Evolutionary conservation across 768 basidiomycete species (phyloP).

Genomic region (Suillus ampliporus): DNA sequence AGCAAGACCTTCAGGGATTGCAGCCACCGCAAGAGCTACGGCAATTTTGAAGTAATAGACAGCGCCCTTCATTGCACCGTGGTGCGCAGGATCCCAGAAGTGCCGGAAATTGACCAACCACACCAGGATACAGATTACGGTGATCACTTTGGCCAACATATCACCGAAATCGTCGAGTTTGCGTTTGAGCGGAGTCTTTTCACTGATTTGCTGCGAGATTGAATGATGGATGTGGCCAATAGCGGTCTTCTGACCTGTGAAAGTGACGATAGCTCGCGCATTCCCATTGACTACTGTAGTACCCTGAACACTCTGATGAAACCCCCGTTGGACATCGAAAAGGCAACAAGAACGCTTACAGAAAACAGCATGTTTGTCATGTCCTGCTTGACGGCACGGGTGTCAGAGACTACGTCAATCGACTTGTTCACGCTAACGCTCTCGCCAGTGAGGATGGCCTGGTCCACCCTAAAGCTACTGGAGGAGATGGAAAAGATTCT

Average conservation of each 20-base stretch:
- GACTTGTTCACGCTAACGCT: constrained; percentile 88
- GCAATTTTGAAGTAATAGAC: constrained; percentile 99
- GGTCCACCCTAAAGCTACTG: constrained; percentile 93
- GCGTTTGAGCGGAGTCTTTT: constrained; percentile 96
- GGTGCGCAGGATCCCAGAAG: constrained; percentile 95
- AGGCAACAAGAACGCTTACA: constrained; percentile 47
- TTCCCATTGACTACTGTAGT: constrained; percentile 96
- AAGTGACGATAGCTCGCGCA: constrained; percentile 85
- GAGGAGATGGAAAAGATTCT: constrained; percentile 88
- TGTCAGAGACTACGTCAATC: constrained; percentile 67
- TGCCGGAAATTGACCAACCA: constrained; percentile 98
- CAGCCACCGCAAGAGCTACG: constrained; percentile 97
- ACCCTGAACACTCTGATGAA: constrained; percentile 56
- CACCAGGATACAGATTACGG: constrained; percentile 95
- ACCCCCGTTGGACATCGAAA: background rate
- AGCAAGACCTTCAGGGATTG: constrained; percentile 98
- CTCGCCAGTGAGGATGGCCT: constrained; percentile 97
- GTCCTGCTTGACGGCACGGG: constrained; percentile 92
- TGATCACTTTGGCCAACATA: constrained; percentile 96
- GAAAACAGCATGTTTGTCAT: constrained; percentile 98
- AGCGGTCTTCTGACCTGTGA: constrained; percentile 86
- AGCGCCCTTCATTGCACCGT: constrained; percentile 89
- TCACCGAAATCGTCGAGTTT: constrained; percentile 99
- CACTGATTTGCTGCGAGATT: constrained; percentile 89
- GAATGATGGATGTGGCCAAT: constrained; percentile 98